Base-by-base conservation (phyloP, 345 rosid species). In the Arabis hirsuta region DNA sequence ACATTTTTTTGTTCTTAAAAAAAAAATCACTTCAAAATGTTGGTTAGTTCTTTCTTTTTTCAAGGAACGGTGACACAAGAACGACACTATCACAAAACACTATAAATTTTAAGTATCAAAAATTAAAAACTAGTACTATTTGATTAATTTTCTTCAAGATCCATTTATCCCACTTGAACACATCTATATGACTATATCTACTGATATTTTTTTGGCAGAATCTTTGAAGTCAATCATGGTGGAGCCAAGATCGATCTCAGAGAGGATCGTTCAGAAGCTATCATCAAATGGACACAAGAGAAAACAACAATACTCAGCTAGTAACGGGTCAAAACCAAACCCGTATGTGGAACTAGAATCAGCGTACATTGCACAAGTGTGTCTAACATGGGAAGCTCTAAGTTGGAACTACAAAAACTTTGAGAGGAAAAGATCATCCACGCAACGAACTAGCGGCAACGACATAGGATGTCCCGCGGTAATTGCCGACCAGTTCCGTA, bases 361-460 rank as follows among this genome's bases (percentile, higher is more conserved):
- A 6, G 86, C 98, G 1, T 92, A 96, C 66, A 96, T 88, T 38
- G 98, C 99, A 63, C 96, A 90, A 47, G 86, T 92, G 20, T 96
- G 98, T 85, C 73, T 87, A 77, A 87, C 99, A 29, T 92, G 97
- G 99, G 99, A 92, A 79, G 98, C 99, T 36, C 83, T 96, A 24
- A 92, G 88, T 62, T 96, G 92, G 92, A 96, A 90, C 79, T 92
- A 91, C 90, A 96, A 78, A 65, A 88, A 82, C 79, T 92, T 96
- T 60, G 87, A 84, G 55, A 81, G 78, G 1, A 96, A 88, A 72
- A 82, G 86, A 76, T 31, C 85, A 20, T 75, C 80, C 7, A 70
- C 67, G 27, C 71, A 70, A 44, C 62, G 62, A 41, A 52, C 24
- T 11, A 67, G 65, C 36, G 86, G 83, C 36, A 77, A 72, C 10